These are phyloP conservation scores for Cystobasidiaceae sp. DNA, from an alignment of 1,284 basidiomycete genomes.

Conservation along the genomic window DNA sequence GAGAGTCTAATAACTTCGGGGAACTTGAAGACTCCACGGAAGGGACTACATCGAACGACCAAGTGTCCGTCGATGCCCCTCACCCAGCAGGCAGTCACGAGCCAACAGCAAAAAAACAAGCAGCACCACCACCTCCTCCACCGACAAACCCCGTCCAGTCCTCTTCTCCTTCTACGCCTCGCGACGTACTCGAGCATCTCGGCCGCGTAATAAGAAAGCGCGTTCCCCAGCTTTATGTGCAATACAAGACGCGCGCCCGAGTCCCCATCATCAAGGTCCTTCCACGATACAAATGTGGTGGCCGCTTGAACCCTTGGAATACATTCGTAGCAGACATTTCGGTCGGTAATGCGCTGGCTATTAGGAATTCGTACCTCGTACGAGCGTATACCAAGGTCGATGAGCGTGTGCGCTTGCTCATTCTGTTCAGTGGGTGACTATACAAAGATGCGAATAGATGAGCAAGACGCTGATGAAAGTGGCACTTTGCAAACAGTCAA, in stretches of 20 bases:
- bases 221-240: constrained; percentile 3
- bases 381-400: background rate
- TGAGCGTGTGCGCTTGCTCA: background rate
- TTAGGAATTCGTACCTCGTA: background rate
- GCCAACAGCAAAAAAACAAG: background rate
- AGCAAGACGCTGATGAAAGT: no score
- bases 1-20: no score
- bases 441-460: background rate
- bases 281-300: background rate
- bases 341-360: constrained; percentile 11
- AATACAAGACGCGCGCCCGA: constrained; percentile 5
- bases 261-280: constrained; percentile 7
- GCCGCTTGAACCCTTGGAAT: constrained; percentile 3
- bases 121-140: background rate
- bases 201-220: background rate
- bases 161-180: background rate
- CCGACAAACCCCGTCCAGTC: background rate
- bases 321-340: constrained; percentile 8
- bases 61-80: no score
- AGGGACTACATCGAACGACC: no score
- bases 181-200: background rate
- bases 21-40: no score
- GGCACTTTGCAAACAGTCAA: constrained; percentile 1
- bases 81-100: background rate
- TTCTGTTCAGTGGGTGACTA: constrained; percentile 2